Evolutionary conservation across 2,329 filamentous ascomycete genomes (phyloP), one percentile per base, ranked within the genome.

Genomic region (Venturia asperata): DNA sequence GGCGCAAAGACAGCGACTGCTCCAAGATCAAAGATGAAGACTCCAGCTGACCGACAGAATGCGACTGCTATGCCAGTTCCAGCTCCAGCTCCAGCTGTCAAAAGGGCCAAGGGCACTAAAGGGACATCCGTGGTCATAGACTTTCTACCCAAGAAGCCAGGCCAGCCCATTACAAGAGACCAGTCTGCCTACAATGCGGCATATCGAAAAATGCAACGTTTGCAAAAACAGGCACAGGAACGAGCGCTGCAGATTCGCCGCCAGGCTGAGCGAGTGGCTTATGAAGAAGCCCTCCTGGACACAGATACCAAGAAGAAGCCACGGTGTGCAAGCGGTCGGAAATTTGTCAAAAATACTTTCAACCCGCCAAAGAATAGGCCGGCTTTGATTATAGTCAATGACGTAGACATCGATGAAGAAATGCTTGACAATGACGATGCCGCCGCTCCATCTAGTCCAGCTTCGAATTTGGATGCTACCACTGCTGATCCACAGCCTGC

Each of bases 121-220:
- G 47, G 47, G 15, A 4, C 21, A 27, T 52, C 47, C n/a, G 47
- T 52, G 21, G 21, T 52, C 7, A 52, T 52, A 11, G 47, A 27
- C 13, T 52, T 52, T 21, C 21, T 52, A 27, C n/a, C 21, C 21
- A 27, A 52, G 5, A 27, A 58, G 27, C 52, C 52, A 58, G 52
- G 52, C 9, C 30, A 37, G 7, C 27, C 27, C 15, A 39, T 34
- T 15, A 58, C 52, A 21, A 58, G 37, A n/a, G 30, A 62, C n/a
- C 39, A 43, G 37, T 43, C 39, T 27, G 60, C 60, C 13, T 63
- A 63, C 42, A 63, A 63, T 55, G 62, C 62, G n/a, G 43, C 34
- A 3, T 63, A 63, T 27, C 42, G 47, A n/a, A 39, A 24, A 15
- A 52, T 43, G 41, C 41, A 45, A 24, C 62, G 62, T 17, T 39